Percentiles rank a stretch among this genome's conserved stretches.
These are phyloP conservation scores for Rhododendron ferrugineum DNA, from an alignment of 148 eudicot species.

Conservation along the genomic window DNA sequence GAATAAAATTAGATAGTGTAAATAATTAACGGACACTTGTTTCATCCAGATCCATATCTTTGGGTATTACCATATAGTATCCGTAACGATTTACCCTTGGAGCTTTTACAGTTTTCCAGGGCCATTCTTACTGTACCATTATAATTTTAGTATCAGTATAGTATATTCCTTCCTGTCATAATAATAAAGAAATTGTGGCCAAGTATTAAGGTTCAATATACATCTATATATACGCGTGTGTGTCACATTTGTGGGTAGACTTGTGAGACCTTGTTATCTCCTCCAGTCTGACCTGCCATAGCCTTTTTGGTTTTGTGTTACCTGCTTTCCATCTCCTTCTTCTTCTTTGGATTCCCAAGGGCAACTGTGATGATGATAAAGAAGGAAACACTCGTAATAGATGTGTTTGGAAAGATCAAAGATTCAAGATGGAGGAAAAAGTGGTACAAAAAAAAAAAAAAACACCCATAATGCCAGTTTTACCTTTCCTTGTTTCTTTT, in stretches of 20 bases:
- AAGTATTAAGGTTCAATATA: background rate
- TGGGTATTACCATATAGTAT: background rate
- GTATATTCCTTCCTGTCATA: background rate
- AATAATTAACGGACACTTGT: background rate
- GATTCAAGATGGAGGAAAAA: conserved; percentile 21
- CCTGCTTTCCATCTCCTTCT: background rate
- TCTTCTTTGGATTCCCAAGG: background rate
- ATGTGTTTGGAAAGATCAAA: conserved; percentile 2
- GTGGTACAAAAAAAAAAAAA: background rate
- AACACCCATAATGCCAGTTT: background rate
- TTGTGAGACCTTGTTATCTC: background rate
- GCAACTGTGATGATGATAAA: background rate
- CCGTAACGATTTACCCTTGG: background rate
- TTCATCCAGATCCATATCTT: background rate
- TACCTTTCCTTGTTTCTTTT: background rate
- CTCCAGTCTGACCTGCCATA: background rate
- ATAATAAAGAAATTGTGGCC: background rate
- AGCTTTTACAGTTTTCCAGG: background rate
- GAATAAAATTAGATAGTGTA: background rate
- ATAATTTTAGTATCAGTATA: background rate
- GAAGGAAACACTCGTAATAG: background rate
- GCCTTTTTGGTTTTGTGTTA: background rate
- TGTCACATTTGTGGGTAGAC: too few relatives aligned
- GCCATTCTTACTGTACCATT: background rate
- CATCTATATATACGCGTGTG: background rate